These are phyloP conservation scores for Diaporthe humulicola DNA, from an alignment of 2,329 filamentous ascomycete genomes.

Conservation along the genomic window DNA sequence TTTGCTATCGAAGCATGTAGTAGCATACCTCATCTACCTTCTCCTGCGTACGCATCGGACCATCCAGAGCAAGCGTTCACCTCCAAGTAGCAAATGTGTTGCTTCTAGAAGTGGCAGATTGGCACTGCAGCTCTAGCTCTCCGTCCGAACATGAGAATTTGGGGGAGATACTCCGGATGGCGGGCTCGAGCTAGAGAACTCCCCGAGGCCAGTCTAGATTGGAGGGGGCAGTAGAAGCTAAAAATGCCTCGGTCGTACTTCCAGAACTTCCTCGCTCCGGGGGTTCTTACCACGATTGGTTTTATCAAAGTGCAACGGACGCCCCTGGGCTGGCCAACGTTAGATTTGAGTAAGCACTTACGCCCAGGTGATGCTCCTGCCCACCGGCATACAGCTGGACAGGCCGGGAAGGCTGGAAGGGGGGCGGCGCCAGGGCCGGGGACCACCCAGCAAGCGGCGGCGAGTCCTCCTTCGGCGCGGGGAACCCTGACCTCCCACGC, in stretches of 20 bases:
- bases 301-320: not conserved
- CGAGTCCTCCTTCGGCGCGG: not conserved
- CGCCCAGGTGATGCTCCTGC: not conserved
- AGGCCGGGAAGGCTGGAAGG: not conserved
- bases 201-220: not conserved
- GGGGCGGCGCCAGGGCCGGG: not conserved
- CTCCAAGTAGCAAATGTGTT: not conserved
- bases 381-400: not conserved
- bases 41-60: no score
- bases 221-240: not conserved
- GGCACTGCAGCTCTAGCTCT: not conserved
- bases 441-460: not conserved
- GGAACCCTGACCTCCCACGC: slow-evolving; percentile 23
- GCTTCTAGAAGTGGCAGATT: not conserved
- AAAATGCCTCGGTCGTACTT: not conserved
- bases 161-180: not conserved
- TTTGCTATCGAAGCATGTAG: not conserved
- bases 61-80: not conserved
- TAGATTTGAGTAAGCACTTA: not conserved
- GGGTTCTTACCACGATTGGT: not conserved
- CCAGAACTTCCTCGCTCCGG: not conserved
- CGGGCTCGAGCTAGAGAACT: not conserved
- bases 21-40: not conserved
- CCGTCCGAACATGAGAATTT: not conserved
- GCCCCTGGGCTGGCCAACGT: not conserved